Evolutionary conservation across 441 rosid genomes (phyloP), one percentile per base, ranked within the genome.

Genomic region (Erodium moschatum): DNA sequence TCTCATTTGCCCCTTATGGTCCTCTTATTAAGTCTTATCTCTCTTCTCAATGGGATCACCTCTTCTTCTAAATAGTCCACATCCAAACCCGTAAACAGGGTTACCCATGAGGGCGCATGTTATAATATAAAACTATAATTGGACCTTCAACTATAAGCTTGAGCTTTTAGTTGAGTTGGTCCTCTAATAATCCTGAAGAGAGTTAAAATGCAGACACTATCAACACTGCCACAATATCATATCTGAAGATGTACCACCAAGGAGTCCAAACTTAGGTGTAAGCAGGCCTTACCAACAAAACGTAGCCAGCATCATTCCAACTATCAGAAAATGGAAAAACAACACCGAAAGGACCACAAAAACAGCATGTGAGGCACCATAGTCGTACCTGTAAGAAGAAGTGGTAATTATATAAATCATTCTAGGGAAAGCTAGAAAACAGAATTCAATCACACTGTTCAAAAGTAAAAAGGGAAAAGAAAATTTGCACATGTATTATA

Each of bases 241-340:
- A 50, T 50, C 13, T 12, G 56, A 50, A 50, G 19, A 15, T 50
- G 16, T n/a, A n/a, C 56, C 13, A n/a, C 56, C 15, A 46, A 46
- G 52, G 1, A 24, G 27, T 24, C 27, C 4, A 29, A 29, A 4
- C 56, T 16, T 54, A 54, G 7, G 62, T 18, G 62, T 19, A 19
- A 65, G 72, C 18, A 24, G 71, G 67, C 33, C 87, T 89, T 84
- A 92, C 97, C 97, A 93, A 79, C 91, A 89, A 74, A 74, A 84
- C 38, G 97, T 89, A 72, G 96, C 96, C 80, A 92, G 78, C 80
- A 86, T 71, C 31, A 80, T 83, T 72, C 95, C 98, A 4, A 87
- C 74, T 48, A 88, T 76, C 73, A 93, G 75, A 82, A 91, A 93
- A 76, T 93, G 96, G 79, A 84, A 76, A 77, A 89, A 66, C 79